Percentiles rank a stretch among this genome's conserved stretches.
These are phyloP conservation scores for Phytophthora constricta DNA, from an alignment of 352 stramenopile genomes.

Conservation along the genomic window DNA sequence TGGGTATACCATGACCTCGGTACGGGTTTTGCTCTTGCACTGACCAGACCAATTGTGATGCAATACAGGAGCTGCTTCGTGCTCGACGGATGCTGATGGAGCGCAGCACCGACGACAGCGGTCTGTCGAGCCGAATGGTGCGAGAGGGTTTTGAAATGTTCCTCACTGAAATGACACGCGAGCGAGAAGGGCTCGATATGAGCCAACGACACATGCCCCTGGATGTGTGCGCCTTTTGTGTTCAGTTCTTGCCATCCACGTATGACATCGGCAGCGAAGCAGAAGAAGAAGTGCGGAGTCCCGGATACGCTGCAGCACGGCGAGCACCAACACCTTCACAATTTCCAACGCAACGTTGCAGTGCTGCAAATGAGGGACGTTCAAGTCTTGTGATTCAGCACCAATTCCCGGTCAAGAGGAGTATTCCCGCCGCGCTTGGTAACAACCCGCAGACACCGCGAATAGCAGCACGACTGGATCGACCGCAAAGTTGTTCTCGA, in stretches of 20 bases:
- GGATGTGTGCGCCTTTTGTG: slow-evolving; percentile 58
- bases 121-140: slow-evolving; percentile 24
- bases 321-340: slow-evolving; percentile 18
- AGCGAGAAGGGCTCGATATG: slow-evolving; percentile 30
- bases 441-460: slow-evolving; percentile 12
- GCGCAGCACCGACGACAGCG: slow-evolving; percentile 30
- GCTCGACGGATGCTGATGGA: slow-evolving; percentile 63
- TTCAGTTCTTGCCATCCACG: slow-evolving; percentile 55
- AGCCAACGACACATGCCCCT: slow-evolving; percentile 42
- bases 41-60: neutral
- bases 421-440: slow-evolving; percentile 1
- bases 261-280: slow-evolving; percentile 45
- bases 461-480: neutral
- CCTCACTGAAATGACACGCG: slow-evolving; percentile 47
- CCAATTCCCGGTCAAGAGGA: slow-evolving; percentile 33
- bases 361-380: slow-evolving; percentile 7
- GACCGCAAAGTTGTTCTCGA: slow-evolving; percentile 22
- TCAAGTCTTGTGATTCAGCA: slow-evolving; percentile 74
- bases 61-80: slow-evolving; percentile 64
- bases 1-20: slow-evolving; percentile 22
- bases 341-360: slow-evolving; percentile 13
- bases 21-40: too few relatives aligned
- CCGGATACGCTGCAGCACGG: slow-evolving; percentile 1
- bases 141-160: slow-evolving; percentile 54
- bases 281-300: slow-evolving; percentile 19